Conservation (phyloP, 2,329 filamentous ascomycete species). For the Colletotrichum brevisporum region DNA sequence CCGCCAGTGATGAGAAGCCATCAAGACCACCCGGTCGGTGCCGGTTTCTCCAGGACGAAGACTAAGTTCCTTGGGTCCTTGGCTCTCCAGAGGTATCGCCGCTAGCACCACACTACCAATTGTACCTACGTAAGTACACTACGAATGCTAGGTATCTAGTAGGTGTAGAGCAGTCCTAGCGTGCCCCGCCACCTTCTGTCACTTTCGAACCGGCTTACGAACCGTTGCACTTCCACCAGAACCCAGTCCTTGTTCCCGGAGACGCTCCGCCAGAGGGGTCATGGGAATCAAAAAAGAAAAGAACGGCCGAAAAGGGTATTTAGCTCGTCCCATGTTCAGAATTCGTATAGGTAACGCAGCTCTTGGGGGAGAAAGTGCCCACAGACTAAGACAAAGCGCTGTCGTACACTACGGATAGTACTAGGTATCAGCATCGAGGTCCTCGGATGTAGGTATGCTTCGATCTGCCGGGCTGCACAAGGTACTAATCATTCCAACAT, state of each 20-base stretch:
- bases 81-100: slow-evolving; percentile 5
- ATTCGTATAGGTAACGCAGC: too few relatives aligned
- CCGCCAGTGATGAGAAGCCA: slow-evolving; percentile 13
- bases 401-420: too few relatives aligned
- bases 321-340: slow-evolving; percentile 15
- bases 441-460: too few relatives aligned
- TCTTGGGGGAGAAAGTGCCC: too few relatives aligned
- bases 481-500: too few relatives aligned
- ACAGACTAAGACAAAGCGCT: too few relatives aligned
- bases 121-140: too few relatives aligned
- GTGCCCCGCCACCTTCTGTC: slow-evolving; percentile 32
- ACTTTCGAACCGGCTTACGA: slow-evolving; percentile 39
- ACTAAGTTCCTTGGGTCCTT: slow-evolving; percentile 1
- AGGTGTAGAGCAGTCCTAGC: slow-evolving; percentile 7
- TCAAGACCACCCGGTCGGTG: slow-evolving; percentile 13
- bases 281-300: neutral
- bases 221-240: slow-evolving; percentile 29
- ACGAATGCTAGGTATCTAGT: too few relatives aligned
- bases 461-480: too few relatives aligned
- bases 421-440: too few relatives aligned
- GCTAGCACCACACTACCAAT: too few relatives aligned
- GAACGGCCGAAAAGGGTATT: slow-evolving; percentile 17
- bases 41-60: slow-evolving; percentile 11
- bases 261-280: slow-evolving; percentile 10
- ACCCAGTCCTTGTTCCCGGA: slow-evolving; percentile 14